Evolutionary conservation across 768 basidiomycete genomes (phyloP).

Genomic region (Kwoniella heveanensis): DNA sequence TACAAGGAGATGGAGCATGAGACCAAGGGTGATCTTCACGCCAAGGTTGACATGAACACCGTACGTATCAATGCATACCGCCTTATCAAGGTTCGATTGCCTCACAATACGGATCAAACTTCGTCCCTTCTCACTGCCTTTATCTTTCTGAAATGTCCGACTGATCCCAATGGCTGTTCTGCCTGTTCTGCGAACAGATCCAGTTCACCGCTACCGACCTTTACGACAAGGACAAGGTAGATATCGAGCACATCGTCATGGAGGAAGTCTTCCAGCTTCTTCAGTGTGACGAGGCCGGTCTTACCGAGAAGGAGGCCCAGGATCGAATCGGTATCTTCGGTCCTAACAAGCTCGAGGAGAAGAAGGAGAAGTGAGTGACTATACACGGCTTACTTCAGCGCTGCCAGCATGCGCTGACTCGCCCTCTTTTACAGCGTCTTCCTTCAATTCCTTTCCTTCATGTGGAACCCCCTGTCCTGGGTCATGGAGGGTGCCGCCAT

Average conservation of each 20-base stretch:
- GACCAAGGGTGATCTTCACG: conserved; percentile 45
- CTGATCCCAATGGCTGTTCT: neutral
- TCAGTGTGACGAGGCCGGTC: conserved; percentile 82
- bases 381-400: too few relatives aligned
- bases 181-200: conserved; percentile 41
- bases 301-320: conserved; percentile 69
- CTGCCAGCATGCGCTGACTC: conserved; percentile 17
- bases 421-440: conserved; percentile 70
- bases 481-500: conserved; percentile 90
- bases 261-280: conserved; percentile 96
- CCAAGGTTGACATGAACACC: conserved; percentile 53
- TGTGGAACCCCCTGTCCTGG: conserved; percentile 99
- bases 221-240: conserved; percentile 99
- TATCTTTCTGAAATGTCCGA: neutral
- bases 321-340: conserved; percentile 92
- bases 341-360: conserved; percentile 89
- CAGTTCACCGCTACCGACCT: conserved; percentile 57
- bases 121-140: neutral
- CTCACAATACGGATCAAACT: neutral
- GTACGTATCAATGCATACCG: conserved; percentile 26
- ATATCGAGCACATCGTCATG: conserved; percentile 93
- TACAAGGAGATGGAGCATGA: conserved; percentile 56
- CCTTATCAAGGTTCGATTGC: too few relatives aligned
- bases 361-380: conserved; percentile 58
- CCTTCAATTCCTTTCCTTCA: conserved; percentile 94